Conservation (phyloP, 225 moss, liverwort and hornwort genomes). For the Polytrichum formosum region DNA sequence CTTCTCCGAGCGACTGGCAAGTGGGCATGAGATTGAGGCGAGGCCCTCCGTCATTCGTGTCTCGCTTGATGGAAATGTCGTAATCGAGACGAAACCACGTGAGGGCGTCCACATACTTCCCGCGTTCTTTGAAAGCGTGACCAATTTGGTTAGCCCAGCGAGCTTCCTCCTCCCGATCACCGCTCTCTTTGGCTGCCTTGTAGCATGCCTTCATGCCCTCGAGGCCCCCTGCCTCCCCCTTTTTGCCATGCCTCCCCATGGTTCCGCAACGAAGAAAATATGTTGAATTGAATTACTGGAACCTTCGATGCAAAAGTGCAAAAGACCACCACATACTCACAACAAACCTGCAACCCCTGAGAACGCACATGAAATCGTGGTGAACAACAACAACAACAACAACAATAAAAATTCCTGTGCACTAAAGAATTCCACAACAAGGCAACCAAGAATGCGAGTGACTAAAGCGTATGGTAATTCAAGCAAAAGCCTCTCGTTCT, state of each 20-base stretch:
- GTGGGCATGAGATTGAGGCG: slow-evolving; percentile 73
- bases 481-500: too few species aligned
- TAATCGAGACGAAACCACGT: slow-evolving; percentile 85
- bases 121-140: slow-evolving; percentile 78
- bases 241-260: slow-evolving; percentile 45
- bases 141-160: slow-evolving; percentile 98
- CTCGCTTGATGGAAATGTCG: slow-evolving; percentile 56
- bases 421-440: too few species aligned
- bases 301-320: too few species aligned
- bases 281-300: too few species aligned
- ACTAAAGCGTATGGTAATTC: too few species aligned
- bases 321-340: too few species aligned
- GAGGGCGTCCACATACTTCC: slow-evolving; percentile 78
- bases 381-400: too few species aligned
- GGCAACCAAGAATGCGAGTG: too few species aligned
- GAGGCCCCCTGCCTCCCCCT: slow-evolving; percentile 16
- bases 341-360: too few species aligned
- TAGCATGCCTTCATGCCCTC: slow-evolving; percentile 62
- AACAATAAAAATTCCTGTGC: too few species aligned
- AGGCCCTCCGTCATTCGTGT: slow-evolving; percentile 15
- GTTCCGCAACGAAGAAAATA: background rate
- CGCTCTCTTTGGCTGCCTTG: slow-evolving; percentile 57
- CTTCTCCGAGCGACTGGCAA: slow-evolving; percentile 84
- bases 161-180: slow-evolving; percentile 86
- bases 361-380: too few species aligned